These are phyloP conservation scores for Phytophthora aleatoria DNA, from an alignment of 352 stramenopile genomes.

Conservation along the genomic window DNA sequence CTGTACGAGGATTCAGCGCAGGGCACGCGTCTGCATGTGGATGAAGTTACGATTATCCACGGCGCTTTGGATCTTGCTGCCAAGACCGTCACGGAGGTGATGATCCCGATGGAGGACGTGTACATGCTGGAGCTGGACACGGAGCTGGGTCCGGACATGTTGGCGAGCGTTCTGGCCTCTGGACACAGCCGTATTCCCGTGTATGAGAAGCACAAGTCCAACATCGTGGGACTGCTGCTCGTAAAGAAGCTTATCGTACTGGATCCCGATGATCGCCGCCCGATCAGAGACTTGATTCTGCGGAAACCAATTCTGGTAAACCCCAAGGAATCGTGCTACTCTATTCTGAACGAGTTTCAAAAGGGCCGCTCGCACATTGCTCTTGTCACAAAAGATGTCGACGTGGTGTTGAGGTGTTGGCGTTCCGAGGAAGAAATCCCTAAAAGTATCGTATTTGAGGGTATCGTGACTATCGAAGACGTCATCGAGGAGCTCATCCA, in stretches of 20 bases:
- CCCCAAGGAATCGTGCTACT: constrained; percentile 84
- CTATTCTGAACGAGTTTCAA: constrained; percentile 93
- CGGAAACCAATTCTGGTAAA: constrained; percentile 81
- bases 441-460: constrained; percentile 69
- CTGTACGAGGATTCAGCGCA: constrained; percentile 51
- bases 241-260: constrained; percentile 92
- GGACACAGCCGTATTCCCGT: constrained; percentile 92
- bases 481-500: constrained; percentile 93
- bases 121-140: constrained; percentile 89
- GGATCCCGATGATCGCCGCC: constrained; percentile 75
- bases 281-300: constrained; percentile 69
- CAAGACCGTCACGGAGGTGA: constrained; percentile 87
- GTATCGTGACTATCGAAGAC: constrained; percentile 94
- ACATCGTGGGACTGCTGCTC: constrained; percentile 87
- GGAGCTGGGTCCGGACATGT: constrained; percentile 67
- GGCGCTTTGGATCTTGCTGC: constrained; percentile 89
- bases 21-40: constrained; percentile 64
- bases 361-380: constrained; percentile 87
- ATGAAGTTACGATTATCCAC: constrained; percentile 94
- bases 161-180: constrained; percentile 85
- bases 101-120: constrained; percentile 87
- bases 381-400: constrained; percentile 68
- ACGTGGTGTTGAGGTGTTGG: constrained; percentile 62
- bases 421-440: constrained; percentile 45
- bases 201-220: constrained; percentile 75